Conservation (phyloP, 176 grass and related monocot species). For the Melocanna baccifera region DNA sequence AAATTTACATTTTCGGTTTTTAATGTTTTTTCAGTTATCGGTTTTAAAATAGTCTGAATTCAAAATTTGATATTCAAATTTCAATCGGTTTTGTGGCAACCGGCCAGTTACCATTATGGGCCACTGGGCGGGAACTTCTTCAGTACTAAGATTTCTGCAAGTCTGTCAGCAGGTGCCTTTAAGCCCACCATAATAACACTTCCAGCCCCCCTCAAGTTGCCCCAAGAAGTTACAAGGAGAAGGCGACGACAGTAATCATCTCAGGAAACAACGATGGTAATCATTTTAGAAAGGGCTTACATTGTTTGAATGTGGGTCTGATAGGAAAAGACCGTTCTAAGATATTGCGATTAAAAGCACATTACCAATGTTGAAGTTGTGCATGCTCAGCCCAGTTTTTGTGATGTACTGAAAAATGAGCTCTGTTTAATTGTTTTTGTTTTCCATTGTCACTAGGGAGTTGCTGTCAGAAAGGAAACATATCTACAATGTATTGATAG, state of each 20-base stretch:
- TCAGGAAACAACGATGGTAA: background rate
- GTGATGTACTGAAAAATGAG: constrained; percentile 8
- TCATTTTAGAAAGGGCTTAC: background rate
- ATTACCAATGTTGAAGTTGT: background rate
- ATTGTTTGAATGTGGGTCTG: background rate
- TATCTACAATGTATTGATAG: background rate
- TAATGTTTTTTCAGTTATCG: too few species aligned
- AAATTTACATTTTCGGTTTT: too few species aligned
- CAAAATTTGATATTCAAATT: too few species aligned
- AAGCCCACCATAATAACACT: constrained; percentile 47
- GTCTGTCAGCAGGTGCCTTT: too few species aligned
- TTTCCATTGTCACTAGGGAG: background rate
- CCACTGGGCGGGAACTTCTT: too few species aligned
- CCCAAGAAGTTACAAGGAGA: constrained; percentile 29
- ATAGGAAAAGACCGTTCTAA: background rate
- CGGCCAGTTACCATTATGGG: too few species aligned
- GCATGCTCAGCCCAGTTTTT: background rate
- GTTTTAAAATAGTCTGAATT: too few species aligned
- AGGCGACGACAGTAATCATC: background rate
- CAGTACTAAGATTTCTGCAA: too few species aligned
- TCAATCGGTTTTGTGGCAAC: too few species aligned
- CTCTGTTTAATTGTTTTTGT: background rate
- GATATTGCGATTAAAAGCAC: background rate
- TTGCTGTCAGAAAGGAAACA: constrained; percentile 3
- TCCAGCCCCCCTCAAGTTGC: constrained; percentile 61